Percentiles rank a stretch among this genome's conserved stretches.
phyloP scores from a whole-genome alignment of 768 basidiomycete species.

The Suillus subluteus region DNA sequence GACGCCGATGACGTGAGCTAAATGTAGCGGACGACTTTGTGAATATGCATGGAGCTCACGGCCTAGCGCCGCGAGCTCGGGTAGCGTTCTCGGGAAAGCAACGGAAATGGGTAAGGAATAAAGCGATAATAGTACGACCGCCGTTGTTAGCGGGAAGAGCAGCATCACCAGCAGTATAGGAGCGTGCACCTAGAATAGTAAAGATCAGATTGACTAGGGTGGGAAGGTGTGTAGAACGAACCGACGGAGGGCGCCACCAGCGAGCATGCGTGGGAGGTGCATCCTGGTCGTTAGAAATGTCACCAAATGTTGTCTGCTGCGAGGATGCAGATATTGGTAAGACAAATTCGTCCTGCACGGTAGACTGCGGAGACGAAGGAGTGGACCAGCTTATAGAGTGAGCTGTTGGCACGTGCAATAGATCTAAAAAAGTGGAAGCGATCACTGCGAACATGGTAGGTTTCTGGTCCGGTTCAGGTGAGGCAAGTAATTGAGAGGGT shows the following conservation, averaged over 20 bases:
- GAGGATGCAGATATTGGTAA: slow-evolving; percentile 61
- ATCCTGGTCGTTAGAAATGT: slow-evolving; percentile 45
- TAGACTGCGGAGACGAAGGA: slow-evolving; percentile 49
- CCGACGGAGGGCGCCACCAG: slow-evolving; percentile 37
- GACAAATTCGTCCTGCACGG: slow-evolving; percentile 45
- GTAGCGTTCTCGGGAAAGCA: slow-evolving; percentile 74
- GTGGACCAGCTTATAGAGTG: slow-evolving; percentile 44
- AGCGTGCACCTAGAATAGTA: slow-evolving; percentile 47
- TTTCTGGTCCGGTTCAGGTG: slow-evolving; percentile 18
- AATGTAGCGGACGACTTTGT: slow-evolving; percentile 63
- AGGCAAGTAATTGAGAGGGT: slow-evolving; percentile 12
- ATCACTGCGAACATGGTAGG: slow-evolving; percentile 57
- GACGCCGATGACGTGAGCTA: slow-evolving; percentile 80
- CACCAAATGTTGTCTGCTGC: slow-evolving; percentile 47
- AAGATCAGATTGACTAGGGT: slow-evolving; percentile 17
- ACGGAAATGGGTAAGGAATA: slow-evolving; percentile 70
- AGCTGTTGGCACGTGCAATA: slow-evolving; percentile 51
- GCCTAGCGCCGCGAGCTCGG: slow-evolving; percentile 77
- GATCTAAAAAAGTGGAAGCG: slow-evolving; percentile 53
- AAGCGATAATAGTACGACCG: slow-evolving; percentile 46
- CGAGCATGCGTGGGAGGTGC: slow-evolving; percentile 31
- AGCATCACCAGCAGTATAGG: slow-evolving; percentile 73
- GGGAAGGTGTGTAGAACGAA: slow-evolving; percentile 28
- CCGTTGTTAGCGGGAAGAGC: slow-evolving; percentile 70
- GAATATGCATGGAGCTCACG: slow-evolving; percentile 79